Evolutionary conservation across 257 asterid genomes (phyloP), one percentile per base, ranked within the genome.

Genomic region (Solanum boliviense): DNA sequence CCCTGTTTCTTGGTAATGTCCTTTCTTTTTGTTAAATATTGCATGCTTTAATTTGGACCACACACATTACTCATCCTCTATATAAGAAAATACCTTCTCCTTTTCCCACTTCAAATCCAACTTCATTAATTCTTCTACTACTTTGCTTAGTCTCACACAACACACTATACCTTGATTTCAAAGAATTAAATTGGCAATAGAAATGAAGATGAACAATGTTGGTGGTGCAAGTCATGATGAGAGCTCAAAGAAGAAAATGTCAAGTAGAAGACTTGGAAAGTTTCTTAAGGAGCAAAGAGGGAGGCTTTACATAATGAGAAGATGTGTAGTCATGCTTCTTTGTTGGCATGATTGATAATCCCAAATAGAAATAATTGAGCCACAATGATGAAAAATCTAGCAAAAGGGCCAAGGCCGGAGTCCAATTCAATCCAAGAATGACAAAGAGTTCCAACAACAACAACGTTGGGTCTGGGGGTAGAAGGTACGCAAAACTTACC

Each of bases 311-410:
- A 95, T 95, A 87, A 92, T 95, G 27, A 88, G 93, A 41, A 89
- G 94, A 88, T 95, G 98, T 85, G 93, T 95, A 7, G 94, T 94
- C 67, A 94, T 95, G 98, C 98, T 95, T 75, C 95, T 95, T n/a
- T 95, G 98, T 83, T 94, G 93, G 84, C 96, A 92, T 44, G 98
- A 94, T 39, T 93, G 87, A 81, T 38, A 39, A 62, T 73, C 25
- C 5, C 82, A 34, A 75, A 23, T 75, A 0, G 12, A 81, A 81
- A 3, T 56, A n/a, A 35, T 46, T 44, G 65, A 41, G 48, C 25
- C 84, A 78, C 4, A 58, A 79, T 44, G 32, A 41, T 4, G 62
- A 78, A 44, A 79, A 44, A 7, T 18, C 85, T 13, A 81, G 29
- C 41, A 29, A 81, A 81, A 46, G 68, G 68, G 29, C 18, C 39